Evolutionary conservation across 345 rosid species (phyloP), one percentile per base, ranked within the genome.

Genomic region (Excoecaria cochinchinensis): DNA sequence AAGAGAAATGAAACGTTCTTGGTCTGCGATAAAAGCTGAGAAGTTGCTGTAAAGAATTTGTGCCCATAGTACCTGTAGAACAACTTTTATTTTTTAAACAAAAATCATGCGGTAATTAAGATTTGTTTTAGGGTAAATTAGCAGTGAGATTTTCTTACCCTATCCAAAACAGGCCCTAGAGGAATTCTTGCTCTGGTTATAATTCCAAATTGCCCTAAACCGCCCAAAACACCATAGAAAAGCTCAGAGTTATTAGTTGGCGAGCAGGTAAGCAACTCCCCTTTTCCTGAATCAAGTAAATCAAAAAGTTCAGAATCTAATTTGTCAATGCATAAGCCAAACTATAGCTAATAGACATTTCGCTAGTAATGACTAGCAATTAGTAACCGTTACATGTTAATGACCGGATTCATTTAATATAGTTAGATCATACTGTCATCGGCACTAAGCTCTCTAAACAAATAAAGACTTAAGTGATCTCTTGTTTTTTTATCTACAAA

Each of bases 171-270:
- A 9, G 60, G 46, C 5, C 52, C 71, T 36, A 79, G 6, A 15
- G 62, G 52, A 56, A 79, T 74, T 16, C 82, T 69, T 44, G 82
- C 82, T 16, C 82, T 74, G 19, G 78, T 79, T 21, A 79, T 79
- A 17, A 74, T 39, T 31, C 82, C 82, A 57, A 74, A 64, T 44
- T 79, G 82, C 4, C 82, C 82, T 31, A 79, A 55, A 36, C 82
- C 75, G 14, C 82, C 82, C 75, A 79, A 64, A 11, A 70, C 82
- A 17, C 47, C 61, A 1, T 63, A 44, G 16, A 74, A 79, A 66
- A 79, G 60, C 48, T 79, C 78, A 59, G 78, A 62, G 31, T 70
- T 70, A 2, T 53, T 70, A 15, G 15, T 44, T 55, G 44, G 21
- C 3, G 71, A 62, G 66, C 78, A 79, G 16, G 82, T 74, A n/a